A percentile compares a stretch with the other conserved stretches of the same genome.
Evolutionary conservation across 73 alveolate species (phyloP).

Genomic region (Paramecium bursaria): DNA sequence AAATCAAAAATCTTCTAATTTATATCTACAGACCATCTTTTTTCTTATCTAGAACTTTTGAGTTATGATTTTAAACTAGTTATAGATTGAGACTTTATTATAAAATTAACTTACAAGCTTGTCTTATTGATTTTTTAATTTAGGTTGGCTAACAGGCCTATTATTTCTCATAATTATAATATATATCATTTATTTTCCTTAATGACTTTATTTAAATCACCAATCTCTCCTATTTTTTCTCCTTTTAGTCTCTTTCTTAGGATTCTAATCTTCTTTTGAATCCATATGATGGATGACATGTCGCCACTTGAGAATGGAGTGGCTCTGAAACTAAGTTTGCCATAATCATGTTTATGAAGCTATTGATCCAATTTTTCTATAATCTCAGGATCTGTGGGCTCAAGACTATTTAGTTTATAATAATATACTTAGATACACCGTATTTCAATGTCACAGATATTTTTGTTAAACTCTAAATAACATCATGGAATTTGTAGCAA

Average conservation of each 20-base stretch:
- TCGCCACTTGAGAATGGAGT: conserved; percentile 27
- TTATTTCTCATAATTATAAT: too few relatives aligned
- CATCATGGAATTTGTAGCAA: conserved; percentile 60
- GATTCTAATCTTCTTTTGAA: not conserved
- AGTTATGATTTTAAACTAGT: too few relatives aligned
- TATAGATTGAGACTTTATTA: too few relatives aligned
- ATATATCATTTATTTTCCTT: too few relatives aligned
- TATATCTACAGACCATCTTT: too few relatives aligned
- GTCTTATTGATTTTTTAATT: too few relatives aligned
- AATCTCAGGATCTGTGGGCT: not conserved
- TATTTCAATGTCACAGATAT: conserved; percentile 60
- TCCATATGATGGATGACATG: conserved; percentile 5
- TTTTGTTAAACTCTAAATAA: conserved; percentile 31
- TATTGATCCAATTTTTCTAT: not conserved
- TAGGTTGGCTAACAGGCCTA: too few relatives aligned
- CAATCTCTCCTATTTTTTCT: too few relatives aligned
- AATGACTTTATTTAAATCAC: too few relatives aligned
- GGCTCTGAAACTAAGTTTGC: not conserved
- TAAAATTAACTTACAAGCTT: too few relatives aligned
- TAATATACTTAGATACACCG: conserved; percentile 21
- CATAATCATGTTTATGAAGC: conserved; percentile 15
- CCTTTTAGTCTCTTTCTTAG: conserved; percentile 22
- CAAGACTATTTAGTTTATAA: not conserved
- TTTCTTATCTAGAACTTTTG: too few relatives aligned
- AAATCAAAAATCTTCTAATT: too few relatives aligned